Evolutionary conservation across 2,329 filamentous ascomycete species (phyloP).

Genomic region (Fusarium brevicatenulatum): DNA sequence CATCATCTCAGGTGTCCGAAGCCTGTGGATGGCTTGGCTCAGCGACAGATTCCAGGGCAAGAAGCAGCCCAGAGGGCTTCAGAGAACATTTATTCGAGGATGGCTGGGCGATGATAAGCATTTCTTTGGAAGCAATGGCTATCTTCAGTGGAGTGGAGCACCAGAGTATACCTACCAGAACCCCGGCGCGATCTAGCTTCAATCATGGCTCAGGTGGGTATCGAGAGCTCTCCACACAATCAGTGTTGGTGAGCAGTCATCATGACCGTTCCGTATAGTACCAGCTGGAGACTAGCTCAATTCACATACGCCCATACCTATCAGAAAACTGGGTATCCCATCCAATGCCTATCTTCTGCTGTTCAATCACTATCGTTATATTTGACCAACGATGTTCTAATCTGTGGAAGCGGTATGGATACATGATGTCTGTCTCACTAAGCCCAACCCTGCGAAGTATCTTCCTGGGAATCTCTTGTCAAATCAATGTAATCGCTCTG

Average conservation of each 20-base stretch:
- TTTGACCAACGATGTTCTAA: too few species aligned
- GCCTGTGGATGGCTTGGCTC: conserved; percentile 6
- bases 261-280: too few species aligned
- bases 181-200: neutral
- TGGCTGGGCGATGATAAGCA: neutral
- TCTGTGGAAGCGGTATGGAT: neutral
- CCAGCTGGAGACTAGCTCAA: too few species aligned
- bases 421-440: neutral
- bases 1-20: neutral
- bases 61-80: neutral
- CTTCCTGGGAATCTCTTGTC: neutral
- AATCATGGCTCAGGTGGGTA: neutral
- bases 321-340: too few species aligned
- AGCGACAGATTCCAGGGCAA: neutral
- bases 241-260: neutral
- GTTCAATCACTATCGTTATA: too few species aligned
- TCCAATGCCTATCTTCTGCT: too few species aligned
- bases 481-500: neutral
- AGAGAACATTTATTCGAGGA: neutral
- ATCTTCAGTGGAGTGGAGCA: conserved; percentile 10
- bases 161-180: conserved; percentile 17
- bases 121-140: conserved; percentile 2
- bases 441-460: neutral
- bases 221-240: neutral
- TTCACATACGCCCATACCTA: too few species aligned